These are phyloP conservation scores for Stephanodiscus triporus DNA, from an alignment of 108 stramenopile species.

Conservation along the genomic window DNA sequence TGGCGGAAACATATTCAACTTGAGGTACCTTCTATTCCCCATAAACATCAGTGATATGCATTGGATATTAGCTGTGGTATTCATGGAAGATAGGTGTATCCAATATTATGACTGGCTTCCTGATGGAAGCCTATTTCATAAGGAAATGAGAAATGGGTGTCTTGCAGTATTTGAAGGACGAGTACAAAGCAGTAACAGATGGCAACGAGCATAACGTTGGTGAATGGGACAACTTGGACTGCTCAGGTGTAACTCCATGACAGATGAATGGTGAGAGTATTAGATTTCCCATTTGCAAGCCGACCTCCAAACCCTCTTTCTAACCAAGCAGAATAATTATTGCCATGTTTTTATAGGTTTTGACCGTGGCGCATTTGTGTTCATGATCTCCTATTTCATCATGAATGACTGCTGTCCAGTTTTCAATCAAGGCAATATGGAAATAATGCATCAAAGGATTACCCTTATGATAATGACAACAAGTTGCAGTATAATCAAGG, in stretches of 20 bases:
- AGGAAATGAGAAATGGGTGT: constrained; percentile 60
- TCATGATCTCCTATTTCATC: constrained; percentile 86
- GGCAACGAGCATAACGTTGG: constrained; percentile 60
- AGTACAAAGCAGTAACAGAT: constrained; percentile 69
- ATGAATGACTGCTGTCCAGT: constrained; percentile 69
- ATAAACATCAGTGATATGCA: constrained; percentile 87
- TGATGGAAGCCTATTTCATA: constrained; percentile 52
- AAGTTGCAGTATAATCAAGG: no score
- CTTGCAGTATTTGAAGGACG: constrained; percentile 83
- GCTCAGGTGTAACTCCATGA: constrained; percentile 57
- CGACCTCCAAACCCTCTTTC: not conserved
- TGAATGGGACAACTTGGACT: constrained; percentile 70
- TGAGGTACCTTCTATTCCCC: constrained; percentile 91
- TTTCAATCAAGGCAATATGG: constrained; percentile 74
- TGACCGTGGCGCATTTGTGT: constrained; percentile 91
- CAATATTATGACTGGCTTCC: constrained; percentile 70
- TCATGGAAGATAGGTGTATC: constrained; percentile 84
- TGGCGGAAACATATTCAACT: constrained; percentile 87
- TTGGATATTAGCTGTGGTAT: constrained; percentile 92
- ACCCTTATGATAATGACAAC: constrained; percentile 79
- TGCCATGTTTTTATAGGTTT: constrained; percentile 45
- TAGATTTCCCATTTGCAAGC: not conserved
- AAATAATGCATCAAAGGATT: constrained; percentile 81
- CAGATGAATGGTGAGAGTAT: constrained; percentile 90
- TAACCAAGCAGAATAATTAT: constrained; percentile 4